Evolutionary conservation across 345 rosid species (phyloP), one percentile per base, ranked within the genome.

Genomic region (Chamaenerion angustifolium): DNA sequence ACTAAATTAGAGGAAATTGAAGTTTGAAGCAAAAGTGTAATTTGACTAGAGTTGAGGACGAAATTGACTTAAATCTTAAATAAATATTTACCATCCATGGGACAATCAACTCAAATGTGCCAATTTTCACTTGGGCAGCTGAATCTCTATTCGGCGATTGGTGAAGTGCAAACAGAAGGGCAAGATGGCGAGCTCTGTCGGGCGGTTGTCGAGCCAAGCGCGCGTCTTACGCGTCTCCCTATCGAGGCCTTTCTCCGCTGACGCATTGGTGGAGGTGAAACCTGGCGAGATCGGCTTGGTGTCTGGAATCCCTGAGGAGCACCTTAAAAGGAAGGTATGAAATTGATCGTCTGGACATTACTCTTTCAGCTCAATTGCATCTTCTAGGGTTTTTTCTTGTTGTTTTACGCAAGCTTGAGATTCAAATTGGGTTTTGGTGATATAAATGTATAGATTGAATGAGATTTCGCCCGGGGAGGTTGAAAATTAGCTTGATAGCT

Each of bases 291-390:
- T 92, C 64, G 96, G 96, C 55, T 55, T 71, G 61, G 79, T 92
- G 76, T 88, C 95, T 6, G 95, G 96, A 11, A 93, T 88, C 59
- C 99, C 96, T 12, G 80, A 85, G 45, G 82, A 88, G 42, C 96
- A 88, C 56, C 90, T 88, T 31, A 59, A 77, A 9, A 58, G 96
- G 13, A 77, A 77, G 71, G 96, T 77, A 53, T 13, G 52, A 40
- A 15, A 57, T 52, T 49, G 40, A 35, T 42, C 25, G 40, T 41
- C 16, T 17, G 11, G 1, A 16, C 9, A 25, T 6, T 7, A 49
- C 8, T 49, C 17, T 15, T 25, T 31, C 5, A 49, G n/a, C 16
- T 12, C 13, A 23, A 13, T 31, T 23, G 40, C 4, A 49, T 49
- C 14, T 12, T 13, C 16, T 4, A 12, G 16, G 31, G 18, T 12